Evolutionary conservation across 305 asterid species (phyloP).

Genomic region (Plantago coronopus): DNA sequence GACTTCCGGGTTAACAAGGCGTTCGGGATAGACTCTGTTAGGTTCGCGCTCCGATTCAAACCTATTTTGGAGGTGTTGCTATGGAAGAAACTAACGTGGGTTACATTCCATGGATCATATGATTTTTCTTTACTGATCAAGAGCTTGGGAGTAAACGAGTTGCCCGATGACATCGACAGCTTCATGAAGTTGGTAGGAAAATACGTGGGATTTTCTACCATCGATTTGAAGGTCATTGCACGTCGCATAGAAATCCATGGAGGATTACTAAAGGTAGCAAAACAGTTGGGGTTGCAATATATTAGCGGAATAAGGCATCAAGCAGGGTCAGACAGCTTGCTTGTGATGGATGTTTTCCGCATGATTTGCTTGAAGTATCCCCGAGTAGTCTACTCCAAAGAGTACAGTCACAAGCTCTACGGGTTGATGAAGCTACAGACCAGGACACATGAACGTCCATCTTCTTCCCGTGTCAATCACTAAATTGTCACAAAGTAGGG

Average conservation of each 20-base stretch:
- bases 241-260: slow-evolving; percentile 19
- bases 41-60: too few relatives aligned
- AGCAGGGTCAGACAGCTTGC: slow-evolving; percentile 42
- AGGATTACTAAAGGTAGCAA: slow-evolving; percentile 26
- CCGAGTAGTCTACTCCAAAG: not conserved
- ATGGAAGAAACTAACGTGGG: slow-evolving; percentile 15
- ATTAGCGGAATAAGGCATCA: slow-evolving; percentile 30
- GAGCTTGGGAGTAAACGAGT: slow-evolving; percentile 11
- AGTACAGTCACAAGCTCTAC: not conserved
- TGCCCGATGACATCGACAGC: slow-evolving; percentile 11
- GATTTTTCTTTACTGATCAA: slow-evolving; percentile 33
- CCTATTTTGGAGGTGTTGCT: too few relatives aligned
- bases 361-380: slow-evolving; percentile 4
- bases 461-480: too few relatives aligned
- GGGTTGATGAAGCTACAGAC: too few relatives aligned
- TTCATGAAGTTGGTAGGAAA: slow-evolving; percentile 17
- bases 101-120: slow-evolving; percentile 29
- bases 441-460: too few relatives aligned
- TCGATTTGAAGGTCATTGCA: slow-evolving; percentile 29
- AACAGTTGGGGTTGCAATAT: slow-evolving; percentile 17
- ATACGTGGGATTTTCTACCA: slow-evolving; percentile 20
- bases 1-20: too few relatives aligned
- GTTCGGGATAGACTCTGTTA: too few relatives aligned
- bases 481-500: too few relatives aligned
- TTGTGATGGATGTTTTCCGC: slow-evolving; percentile 23